Evolutionary conservation across 129 eudicot species (phyloP).

Genomic region (Artemisia tridentata): DNA sequence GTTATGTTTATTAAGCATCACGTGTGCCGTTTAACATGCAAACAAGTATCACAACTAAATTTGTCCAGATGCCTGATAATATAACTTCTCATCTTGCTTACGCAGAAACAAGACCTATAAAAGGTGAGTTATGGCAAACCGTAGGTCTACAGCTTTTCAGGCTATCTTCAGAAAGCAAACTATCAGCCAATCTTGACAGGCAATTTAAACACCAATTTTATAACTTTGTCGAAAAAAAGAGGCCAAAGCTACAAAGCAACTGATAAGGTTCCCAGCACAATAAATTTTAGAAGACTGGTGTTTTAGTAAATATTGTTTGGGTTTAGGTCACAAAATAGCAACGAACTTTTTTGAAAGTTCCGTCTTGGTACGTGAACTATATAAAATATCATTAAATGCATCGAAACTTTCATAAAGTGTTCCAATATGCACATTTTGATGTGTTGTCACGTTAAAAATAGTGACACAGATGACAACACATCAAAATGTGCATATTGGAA

Average conservation of each 20-base stretch:
- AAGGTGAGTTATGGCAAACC: slow-evolving; percentile 10
- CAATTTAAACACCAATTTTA: not conserved
- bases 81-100: not conserved
- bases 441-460: too few relatives aligned
- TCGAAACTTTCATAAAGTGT: too few relatives aligned
- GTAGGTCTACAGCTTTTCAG: slow-evolving; percentile 12
- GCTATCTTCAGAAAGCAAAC: slow-evolving; percentile 20
- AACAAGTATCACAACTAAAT: not conserved
- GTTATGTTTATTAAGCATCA: slow-evolving; percentile 6
- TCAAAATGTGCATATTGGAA: too few relatives aligned
- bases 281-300: not conserved
- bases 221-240: not conserved
- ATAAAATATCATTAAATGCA: too few relatives aligned
- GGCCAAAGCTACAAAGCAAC: slow-evolving; percentile 6
- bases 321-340: too few relatives aligned
- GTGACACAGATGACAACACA: too few relatives aligned
- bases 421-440: too few relatives aligned
- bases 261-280: slow-evolving; percentile 3
- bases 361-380: too few relatives aligned
- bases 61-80: not conserved
- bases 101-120: slow-evolving; percentile 1
- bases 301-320: not conserved
- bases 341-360: too few relatives aligned
- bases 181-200: slow-evolving; percentile 8
- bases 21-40: slow-evolving; percentile 3